Evolutionary conservation across 2,329 filamentous ascomycete species (phyloP), one percentile per base, ranked within the genome.

Genomic region (Rosellinia necatrix): DNA sequence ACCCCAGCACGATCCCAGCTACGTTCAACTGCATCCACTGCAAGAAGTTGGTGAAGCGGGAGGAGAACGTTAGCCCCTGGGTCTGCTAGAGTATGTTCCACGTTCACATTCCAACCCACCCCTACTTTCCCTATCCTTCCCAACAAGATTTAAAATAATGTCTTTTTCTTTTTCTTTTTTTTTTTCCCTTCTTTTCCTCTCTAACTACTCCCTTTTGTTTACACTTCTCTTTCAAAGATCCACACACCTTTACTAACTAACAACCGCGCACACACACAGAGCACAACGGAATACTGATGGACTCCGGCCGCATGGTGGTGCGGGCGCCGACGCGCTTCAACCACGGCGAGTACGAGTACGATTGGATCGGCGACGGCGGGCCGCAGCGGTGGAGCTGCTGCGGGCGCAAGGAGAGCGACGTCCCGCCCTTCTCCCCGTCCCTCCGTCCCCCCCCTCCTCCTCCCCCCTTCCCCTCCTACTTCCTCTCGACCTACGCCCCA

Each of bases 41-140:
- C 17, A 7, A 17, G 2, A 10, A 25, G 12, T 7, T 34, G 1
- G 49, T 53, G 6, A 40, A 27, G 42, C 30, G 19, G 12, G 30
- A 49, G 19, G 43, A 53, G n/a, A 53, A 57, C 19, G 10, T 3
- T 5, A 7, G 25, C 37, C 43, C 49, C 13, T 53, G 37, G 37
- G 43, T 34, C 12, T 57, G 54, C 49, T 53, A 57, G 54, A 57
- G 54, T 53, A 44, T 2, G 49, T 51, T 15, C 15, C n/a, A n/a
- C n/a, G n/a, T 19, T 5, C 17, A 17, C 17, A 29, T 8, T 6
- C 4, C 30, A 34, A 34, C 19, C 10, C 3, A 19, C 29, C 8
- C 19, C 27, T 19, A 17, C n/a, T n/a, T n/a, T n/a, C n/a, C n/a
- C n/a, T n/a, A n/a, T n/a, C n/a, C n/a, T n/a, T n/a, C n/a, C n/a